Base-by-base conservation (phyloP, 768 basidiomycete genomes). In the Artomyces pyxidatus region DNA sequence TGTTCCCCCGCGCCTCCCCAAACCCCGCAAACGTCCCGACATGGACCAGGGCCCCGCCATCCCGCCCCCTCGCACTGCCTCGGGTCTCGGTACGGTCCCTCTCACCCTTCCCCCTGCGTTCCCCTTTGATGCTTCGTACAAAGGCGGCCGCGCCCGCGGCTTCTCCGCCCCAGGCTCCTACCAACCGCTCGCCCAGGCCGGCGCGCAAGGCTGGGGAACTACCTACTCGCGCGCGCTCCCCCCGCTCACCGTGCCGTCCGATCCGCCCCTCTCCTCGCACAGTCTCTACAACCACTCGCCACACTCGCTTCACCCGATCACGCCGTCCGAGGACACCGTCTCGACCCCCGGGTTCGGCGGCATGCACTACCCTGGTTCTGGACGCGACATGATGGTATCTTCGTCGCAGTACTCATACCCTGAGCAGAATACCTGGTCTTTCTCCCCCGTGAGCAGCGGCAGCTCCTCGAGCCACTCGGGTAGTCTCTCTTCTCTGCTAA, bases 1-100 rank as follows among this genome's bases (percentile, higher is more conserved):
- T 58, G 92, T 96, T 4, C 92, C 91, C 16, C 92, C 92, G 26
- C 90, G 92, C 61, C 78, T 90, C 11, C 89, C 89, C 29, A 91
- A 92, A 60, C 85, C 86, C 10, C 71, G 87, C 57, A 92, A 91
- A 65, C 84, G 86, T 55, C 47, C 53, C 35, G 85, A 90, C 52
- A 64, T 73, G 3, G 79, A 83, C 52, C 82, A 87, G 50, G 66
- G 77, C n/a, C 74, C 80, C n/a, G 64, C 75, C 14, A 80, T 87
- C 17, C 82, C 84, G 10, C 84, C 85, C 9, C 83, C 87, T 0
- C 80, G 88, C 53, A 81, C 85, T n/a, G 80, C 85, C 7, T 76
- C 83, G 50, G 81, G 80, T 30, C 76, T 86, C 66, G 83, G 79
- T 38, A 63, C 76, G 6, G 72, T 85, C n/a, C 76, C 85, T 42